These are phyloP conservation scores for Trichophyton schoenleinii DNA, from an alignment of 2,329 filamentous ascomycete species.

Conservation along the genomic window DNA sequence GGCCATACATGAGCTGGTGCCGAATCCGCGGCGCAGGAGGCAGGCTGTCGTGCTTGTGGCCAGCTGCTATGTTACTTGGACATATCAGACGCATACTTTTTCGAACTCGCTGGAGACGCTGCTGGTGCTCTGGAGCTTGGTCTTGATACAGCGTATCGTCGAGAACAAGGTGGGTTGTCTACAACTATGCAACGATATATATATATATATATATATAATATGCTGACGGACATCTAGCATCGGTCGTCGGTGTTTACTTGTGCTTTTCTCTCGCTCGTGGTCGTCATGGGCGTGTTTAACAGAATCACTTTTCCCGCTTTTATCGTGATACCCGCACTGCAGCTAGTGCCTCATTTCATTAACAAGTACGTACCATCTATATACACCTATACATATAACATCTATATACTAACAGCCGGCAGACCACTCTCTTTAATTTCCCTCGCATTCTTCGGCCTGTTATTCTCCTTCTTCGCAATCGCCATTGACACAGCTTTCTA, in stretches of 20 bases:
- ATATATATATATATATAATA: neutral
- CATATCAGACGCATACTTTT: constrained; percentile 95
- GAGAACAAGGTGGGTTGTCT: constrained; percentile 55
- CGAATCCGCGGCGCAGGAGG: constrained; percentile 56
- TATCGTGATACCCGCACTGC: constrained; percentile 68
- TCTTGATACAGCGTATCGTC: constrained; percentile 76
- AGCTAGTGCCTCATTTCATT: constrained; percentile 72
- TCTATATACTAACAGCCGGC: neutral
- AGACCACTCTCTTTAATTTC: constrained; percentile 49
- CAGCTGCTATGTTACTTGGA: constrained; percentile 97
- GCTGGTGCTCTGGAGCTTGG: constrained; percentile 82
- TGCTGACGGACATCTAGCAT: constrained; percentile 40
- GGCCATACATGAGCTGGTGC: constrained; percentile 85
- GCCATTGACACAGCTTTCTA: constrained; percentile 81
- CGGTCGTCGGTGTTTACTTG: constrained; percentile 64
- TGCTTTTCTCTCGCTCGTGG: constrained; percentile 64
- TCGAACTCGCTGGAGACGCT: constrained; percentile 95
- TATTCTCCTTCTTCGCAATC: constrained; percentile 61
- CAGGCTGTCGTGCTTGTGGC: constrained; percentile 73
- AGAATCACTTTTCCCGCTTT: constrained; percentile 96
- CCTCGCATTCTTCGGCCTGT: constrained; percentile 51
- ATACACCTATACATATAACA: neutral
- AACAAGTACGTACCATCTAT: constrained; percentile 49
- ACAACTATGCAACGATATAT: too few relatives aligned
- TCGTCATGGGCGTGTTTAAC: constrained; percentile 84